Evolutionary conservation across 495 filamentous ascomycete genomes (phyloP), one percentile per base, ranked within the genome.

Genomic region (Penicillium ucsense): DNA sequence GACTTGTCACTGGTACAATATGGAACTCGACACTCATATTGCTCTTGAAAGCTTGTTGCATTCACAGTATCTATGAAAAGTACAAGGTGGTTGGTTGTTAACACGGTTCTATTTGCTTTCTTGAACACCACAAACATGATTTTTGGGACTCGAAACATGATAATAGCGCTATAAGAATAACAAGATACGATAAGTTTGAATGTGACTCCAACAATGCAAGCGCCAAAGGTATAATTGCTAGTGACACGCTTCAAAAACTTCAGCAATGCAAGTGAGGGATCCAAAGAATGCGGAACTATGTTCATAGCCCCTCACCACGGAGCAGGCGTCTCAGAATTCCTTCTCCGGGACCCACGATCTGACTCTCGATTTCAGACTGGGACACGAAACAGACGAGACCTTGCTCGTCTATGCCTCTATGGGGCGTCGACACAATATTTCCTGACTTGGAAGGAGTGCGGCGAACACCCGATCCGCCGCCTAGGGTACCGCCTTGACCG

Each of bases 311-410:
- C 49, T 74, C 63, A 8, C 64, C 67, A 11, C 54, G 58, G n/a
- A 78, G 62, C 9, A 79, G 55, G 3, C 65, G 61, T 35, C 63
- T 57, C 29, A 79, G 63, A 12, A 79, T 76, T 10, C 68, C 67
- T 38, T 74, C 73, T 8, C 87, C 86, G 3, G 81, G 71, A 7
- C 86, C 85, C 30, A 80, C 80, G 41, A 89, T 76, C 33, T 84
- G 85, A 29, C 70, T 67, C 54, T 85, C 78, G 40, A 94, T 72
- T 64, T 94, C 88, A 53, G 74, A 81, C 56, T 87, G 84, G 5
- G 85, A 82, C 8, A 90, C 84, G 64, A 83, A 86, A 59, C 85
- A 85, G 9, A 81, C 79, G 31, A 90, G 76, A 33, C 80, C 76
- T 62, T 80, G 82, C 53, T 89, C 88, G 49, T 88, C 84, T 63